Evolutionary conservation across 306 rosid genomes (phyloP).

Genomic region (Begonia masoniana): DNA sequence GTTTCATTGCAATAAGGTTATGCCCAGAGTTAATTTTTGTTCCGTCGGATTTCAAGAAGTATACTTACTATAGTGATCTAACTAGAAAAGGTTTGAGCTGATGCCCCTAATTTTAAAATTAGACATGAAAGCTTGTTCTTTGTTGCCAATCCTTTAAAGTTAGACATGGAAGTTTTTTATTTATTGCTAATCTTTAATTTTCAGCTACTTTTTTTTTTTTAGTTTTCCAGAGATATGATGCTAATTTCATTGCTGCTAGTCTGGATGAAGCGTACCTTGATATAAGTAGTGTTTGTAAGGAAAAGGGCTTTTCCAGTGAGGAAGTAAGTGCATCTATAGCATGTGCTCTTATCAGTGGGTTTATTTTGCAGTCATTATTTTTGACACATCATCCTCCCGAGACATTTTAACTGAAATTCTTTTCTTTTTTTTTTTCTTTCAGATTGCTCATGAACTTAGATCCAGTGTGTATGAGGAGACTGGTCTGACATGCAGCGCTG

Average conservation of each 20-base stretch:
- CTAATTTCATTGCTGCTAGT: constrained; percentile 79
- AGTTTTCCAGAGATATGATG: constrained; percentile 77
- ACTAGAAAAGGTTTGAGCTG: constrained; percentile 56
- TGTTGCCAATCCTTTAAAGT: constrained; percentile 5
- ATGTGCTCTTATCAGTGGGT: background rate
- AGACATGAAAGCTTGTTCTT: background rate
- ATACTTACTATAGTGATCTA: constrained; percentile 54
- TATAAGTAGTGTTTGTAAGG: constrained; percentile 69
- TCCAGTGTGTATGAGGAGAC: constrained; percentile 58
- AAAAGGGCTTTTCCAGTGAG: constrained; percentile 43
- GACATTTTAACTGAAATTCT: constrained; percentile 9
- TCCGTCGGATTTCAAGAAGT: constrained; percentile 73
- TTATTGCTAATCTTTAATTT: constrained; percentile 6
- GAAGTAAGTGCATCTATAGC: constrained; percentile 29
- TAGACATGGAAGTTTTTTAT: constrained; percentile 1
- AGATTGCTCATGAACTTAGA: constrained; percentile 84
- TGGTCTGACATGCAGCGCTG: constrained; percentile 92
- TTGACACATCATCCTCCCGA: too few relatives aligned
- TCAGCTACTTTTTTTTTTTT: constrained; percentile 11
- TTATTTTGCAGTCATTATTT: too few relatives aligned
- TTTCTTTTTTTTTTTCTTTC: constrained; percentile 5
- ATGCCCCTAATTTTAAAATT: constrained; percentile 10
- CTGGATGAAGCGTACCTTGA: constrained; percentile 93
- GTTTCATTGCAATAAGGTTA: constrained; percentile 75
- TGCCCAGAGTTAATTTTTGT: constrained; percentile 82